A percentile compares a stretch with the other conserved stretches of the same genome.
phyloP scores from a whole-genome alignment of 2,329 filamentous ascomycete species.

The Fusarium citri region DNA sequence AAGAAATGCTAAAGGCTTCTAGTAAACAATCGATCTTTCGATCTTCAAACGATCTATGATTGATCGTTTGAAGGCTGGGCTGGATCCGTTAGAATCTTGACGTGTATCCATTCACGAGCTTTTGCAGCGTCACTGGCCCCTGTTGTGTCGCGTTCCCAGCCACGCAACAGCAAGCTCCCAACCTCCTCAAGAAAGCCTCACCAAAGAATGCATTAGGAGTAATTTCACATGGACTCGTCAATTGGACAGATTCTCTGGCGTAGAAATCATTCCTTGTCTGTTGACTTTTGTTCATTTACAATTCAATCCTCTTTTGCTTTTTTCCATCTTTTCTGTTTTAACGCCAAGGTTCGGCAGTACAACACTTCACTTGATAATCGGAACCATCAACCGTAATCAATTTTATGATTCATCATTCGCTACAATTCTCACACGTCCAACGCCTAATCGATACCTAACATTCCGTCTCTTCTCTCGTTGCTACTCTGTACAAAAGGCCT shows the following conservation, averaged over 20 bases:
- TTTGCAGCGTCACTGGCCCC: conserved; percentile 24
- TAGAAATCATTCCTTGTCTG: conserved; percentile 14
- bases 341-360: neutral
- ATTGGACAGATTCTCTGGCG: conserved; percentile 15
- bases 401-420: neutral
- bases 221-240: conserved; percentile 18
- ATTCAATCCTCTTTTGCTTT: conserved; percentile 2
- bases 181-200: conserved; percentile 36
- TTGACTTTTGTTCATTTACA: conserved; percentile 4
- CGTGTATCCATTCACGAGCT: conserved; percentile 37
- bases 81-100: conserved; percentile 7
- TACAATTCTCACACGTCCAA: neutral
- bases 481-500: conserved; percentile 7
- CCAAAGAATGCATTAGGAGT: conserved; percentile 13
- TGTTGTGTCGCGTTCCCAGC: conserved; percentile 29
- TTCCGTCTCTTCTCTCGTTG: neutral
- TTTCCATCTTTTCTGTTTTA: neutral
- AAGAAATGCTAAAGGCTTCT: neutral
- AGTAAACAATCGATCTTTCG: neutral
- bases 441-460: conserved; percentile 1
- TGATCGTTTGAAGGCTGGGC: conserved; percentile 20
- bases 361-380: neutral
- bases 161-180: conserved; percentile 29
- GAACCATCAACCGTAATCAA: neutral
- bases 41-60: conserved; percentile 15